Conservation (phyloP, 2,329 filamentous ascomycete species). For the Capronia epimyces region DNA sequence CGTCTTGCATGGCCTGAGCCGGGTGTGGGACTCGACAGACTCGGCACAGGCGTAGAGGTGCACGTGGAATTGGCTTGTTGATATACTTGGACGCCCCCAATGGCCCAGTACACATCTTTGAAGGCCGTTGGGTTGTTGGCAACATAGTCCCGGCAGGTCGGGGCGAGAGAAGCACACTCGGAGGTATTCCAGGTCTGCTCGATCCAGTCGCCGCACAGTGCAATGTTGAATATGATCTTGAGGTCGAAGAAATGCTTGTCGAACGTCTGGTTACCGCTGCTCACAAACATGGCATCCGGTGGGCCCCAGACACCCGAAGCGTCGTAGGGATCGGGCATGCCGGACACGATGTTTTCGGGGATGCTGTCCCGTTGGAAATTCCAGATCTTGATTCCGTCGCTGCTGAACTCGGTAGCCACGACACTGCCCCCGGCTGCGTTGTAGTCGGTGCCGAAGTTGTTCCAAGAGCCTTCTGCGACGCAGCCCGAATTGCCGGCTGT, state of each 20-base stretch:
- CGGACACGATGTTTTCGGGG: slow-evolving; percentile 41
- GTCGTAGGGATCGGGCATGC: slow-evolving; percentile 34
- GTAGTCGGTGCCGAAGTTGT: slow-evolving; percentile 49
- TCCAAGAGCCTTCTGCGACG: slow-evolving; percentile 29
- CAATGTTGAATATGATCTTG: slow-evolving; percentile 47
- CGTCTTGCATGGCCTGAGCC: not conserved
- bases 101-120: slow-evolving; percentile 65
- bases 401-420: slow-evolving; percentile 47
- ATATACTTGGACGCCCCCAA: slow-evolving; percentile 64
- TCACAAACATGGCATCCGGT: slow-evolving; percentile 42
- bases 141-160: slow-evolving; percentile 66
- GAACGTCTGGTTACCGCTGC: slow-evolving; percentile 37
- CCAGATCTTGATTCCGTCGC: slow-evolving; percentile 47
- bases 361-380: slow-evolving; percentile 43
- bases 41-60: not conserved
- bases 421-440: slow-evolving; percentile 45
- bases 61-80: slow-evolving; percentile 26
- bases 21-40: not conserved
- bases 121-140: slow-evolving; percentile 62
- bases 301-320: slow-evolving; percentile 37
- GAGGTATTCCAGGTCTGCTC: slow-evolving; percentile 47
- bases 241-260: slow-evolving; percentile 39
- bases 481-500: slow-evolving; percentile 35
- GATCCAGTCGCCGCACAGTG: slow-evolving; percentile 54
- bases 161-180: slow-evolving; percentile 54